These are phyloP conservation scores for Podaxis sp. DNA, from an alignment of 768 basidiomycete genomes.

Conservation along the genomic window DNA sequence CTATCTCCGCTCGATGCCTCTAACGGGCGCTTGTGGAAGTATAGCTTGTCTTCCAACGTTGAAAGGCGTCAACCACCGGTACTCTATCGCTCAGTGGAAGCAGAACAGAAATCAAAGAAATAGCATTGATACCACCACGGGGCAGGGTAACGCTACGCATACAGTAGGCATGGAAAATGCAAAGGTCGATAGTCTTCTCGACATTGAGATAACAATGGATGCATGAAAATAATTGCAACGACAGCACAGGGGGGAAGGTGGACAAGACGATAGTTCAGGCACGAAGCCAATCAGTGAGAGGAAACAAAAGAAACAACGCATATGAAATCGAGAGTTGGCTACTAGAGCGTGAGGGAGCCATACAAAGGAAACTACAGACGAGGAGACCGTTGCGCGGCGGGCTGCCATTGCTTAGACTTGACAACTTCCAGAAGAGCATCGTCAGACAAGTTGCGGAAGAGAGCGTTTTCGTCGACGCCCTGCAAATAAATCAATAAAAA, in stretches of 20 bases:
- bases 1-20: slow-evolving; percentile 66
- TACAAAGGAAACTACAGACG: slow-evolving; percentile 25
- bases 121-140: background rate
- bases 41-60: slow-evolving; percentile 73
- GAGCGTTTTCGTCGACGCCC: slow-evolving; percentile 43
- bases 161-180: slow-evolving; percentile 6
- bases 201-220: slow-evolving; percentile 34
- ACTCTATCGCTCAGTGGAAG: slow-evolving; percentile 70
- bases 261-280: background rate
- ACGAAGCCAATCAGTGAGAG: background rate
- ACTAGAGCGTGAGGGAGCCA: background rate
- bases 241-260: background rate
- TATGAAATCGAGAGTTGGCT: background rate
- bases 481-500: slow-evolving; percentile 17
- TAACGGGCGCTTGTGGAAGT: slow-evolving; percentile 87
- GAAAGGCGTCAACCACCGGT: slow-evolving; percentile 89
- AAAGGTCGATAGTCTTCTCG: slow-evolving; percentile 19
- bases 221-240: slow-evolving; percentile 25
- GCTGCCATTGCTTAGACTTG: slow-evolving; percentile 57
- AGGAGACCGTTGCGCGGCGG: slow-evolving; percentile 29
- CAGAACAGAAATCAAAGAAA: background rate
- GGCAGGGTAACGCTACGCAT: background rate
- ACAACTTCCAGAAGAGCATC: slow-evolving; percentile 47
- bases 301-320: background rate
- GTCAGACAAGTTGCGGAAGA: slow-evolving; percentile 48